phyloP scores from a whole-genome alignment of 169 alveolate genomes.

The Toxoplasma gondii region DNA sequence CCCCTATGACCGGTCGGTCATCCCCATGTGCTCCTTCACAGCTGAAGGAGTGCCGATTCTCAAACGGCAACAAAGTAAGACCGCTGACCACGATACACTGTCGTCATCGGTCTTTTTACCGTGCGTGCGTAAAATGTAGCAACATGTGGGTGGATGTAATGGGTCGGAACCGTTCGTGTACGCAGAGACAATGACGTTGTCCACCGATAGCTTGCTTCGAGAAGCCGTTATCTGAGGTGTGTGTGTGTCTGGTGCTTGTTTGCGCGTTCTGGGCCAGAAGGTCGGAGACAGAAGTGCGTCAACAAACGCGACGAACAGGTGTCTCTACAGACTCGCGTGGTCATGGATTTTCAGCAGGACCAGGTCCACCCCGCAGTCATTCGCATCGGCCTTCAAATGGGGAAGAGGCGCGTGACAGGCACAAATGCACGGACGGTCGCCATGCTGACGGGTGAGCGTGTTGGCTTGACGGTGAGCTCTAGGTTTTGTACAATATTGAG shows the following conservation, averaged over 20 bases:
- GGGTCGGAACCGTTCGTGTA: not conserved
- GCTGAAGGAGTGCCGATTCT: not conserved
- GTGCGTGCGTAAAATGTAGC: not conserved
- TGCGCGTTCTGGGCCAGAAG: not conserved
- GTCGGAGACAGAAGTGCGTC: not conserved
- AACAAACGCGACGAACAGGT: not conserved
- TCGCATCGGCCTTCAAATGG: constrained; percentile 51
- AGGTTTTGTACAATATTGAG: no score
- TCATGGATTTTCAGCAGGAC: constrained; percentile 40
- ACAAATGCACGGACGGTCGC: constrained; percentile 55
- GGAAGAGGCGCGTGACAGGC: not conserved
- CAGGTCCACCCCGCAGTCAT: constrained; percentile 49
- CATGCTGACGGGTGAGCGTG: constrained; percentile 46
- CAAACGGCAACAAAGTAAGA: not conserved
- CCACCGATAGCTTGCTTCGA: no score
- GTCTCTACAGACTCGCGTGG: not conserved
- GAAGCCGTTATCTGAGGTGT: not conserved
- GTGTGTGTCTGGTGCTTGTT: not conserved
- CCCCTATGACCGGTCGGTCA: constrained; percentile 31
- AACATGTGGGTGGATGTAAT: not conserved
- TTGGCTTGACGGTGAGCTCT: no score
- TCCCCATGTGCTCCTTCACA: constrained; percentile 23
- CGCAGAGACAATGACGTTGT: no score
- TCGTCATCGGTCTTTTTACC: not conserved
- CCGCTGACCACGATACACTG: not conserved